Evolutionary conservation across 2,329 filamentous ascomycete genomes (phyloP), one percentile per base, ranked within the genome.

Genomic region (Xylariaceae sp.): DNA sequence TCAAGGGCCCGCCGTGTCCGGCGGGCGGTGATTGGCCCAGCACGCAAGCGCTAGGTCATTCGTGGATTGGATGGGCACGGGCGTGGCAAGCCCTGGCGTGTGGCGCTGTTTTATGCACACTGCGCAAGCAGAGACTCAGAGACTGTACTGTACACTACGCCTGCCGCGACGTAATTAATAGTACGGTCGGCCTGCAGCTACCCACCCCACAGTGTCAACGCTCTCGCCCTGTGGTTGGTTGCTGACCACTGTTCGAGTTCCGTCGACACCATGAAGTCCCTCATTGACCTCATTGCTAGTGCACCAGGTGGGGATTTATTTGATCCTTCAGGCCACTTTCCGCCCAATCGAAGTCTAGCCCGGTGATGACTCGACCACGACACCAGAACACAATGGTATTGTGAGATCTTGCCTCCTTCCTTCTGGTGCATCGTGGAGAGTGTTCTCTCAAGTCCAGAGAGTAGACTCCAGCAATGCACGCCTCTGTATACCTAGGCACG

Each of bases 1-100:
- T 53, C 47, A n/a, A 12, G 19, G 45, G 11, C 39, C 50, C 56
- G 40, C 46, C 27, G 30, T 8, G n/a, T 4, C n/a, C 29, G 19
- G 34, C 8, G 6, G 2, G 7, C 30, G 11, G 8, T 51, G 34
- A 59, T 60, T 60, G 59, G 59, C n/a, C 53, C 5, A 37, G 11
- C 11, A n/a, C 35, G 30, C 51, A 57, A 50, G 49, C 56, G 59
- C 59, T 56, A 60, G 56, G 53, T 57, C 59, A 57, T 55, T 51
- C 41, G 40, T 54, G 56, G 50, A 32, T 31, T 37, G 44, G 44
- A 43, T 55, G 50, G 53, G 37, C 42, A 44, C 45, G 50, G 53
- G 55, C 58, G 55, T 57, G 51, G 51, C 53, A 54, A 55, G 51
- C 56, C 58, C 49, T 55, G 53, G 35, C 53, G 48, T 57, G 59